These are phyloP conservation scores for Aspergillus arachidicola DNA, from an alignment of 2,329 filamentous ascomycete genomes.

Conservation along the genomic window DNA sequence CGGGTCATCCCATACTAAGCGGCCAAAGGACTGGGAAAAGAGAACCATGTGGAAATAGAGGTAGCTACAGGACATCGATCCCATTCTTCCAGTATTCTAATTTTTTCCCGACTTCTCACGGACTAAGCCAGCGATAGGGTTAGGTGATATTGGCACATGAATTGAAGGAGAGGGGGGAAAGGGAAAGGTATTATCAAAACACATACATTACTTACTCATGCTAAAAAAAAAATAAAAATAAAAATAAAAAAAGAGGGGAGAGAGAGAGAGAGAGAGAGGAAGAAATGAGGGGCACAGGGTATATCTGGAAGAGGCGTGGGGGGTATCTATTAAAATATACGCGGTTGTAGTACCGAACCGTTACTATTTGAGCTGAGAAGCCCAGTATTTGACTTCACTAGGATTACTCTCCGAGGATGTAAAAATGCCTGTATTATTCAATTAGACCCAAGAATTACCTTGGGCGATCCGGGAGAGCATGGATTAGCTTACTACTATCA, in stretches of 20 bases:
- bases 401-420: constrained; percentile 7
- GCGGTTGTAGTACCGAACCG: neutral
- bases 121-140: neutral
- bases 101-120: neutral
- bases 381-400: neutral
- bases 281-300: too few relatives aligned
- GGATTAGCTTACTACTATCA: neutral
- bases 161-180: neutral
- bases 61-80: neutral
- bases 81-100: neutral
- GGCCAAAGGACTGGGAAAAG: constrained; percentile 14
- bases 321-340: neutral
- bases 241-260: too few relatives aligned
- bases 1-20: constrained; percentile 15
- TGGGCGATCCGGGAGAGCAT: neutral
- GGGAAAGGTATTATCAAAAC: neutral
- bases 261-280: too few relatives aligned
- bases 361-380: neutral
- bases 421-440: neutral
- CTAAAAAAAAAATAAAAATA: too few relatives aligned
- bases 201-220: too few relatives aligned
- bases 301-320: neutral
- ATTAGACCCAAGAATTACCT: neutral
- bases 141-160: neutral
- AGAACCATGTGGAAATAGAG: neutral